Conservation (phyloP, 192 early-diverging fungal genomes). For the Haplosporangium gracile region DNA sequence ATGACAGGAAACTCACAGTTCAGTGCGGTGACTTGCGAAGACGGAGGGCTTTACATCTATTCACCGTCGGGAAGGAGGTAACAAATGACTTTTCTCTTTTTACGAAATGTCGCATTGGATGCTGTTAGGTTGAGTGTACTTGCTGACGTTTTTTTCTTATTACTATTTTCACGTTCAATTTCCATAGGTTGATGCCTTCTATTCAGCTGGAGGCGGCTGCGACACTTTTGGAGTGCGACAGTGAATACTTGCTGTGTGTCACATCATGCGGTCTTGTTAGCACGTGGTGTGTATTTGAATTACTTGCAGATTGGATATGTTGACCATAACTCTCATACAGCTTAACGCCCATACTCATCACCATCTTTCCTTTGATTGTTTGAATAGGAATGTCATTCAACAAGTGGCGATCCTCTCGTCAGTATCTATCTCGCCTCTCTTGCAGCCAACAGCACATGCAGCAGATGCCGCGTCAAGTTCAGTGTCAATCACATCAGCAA, state of each 20-base stretch:
- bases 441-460: constrained; percentile 59
- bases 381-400: constrained; percentile 71
- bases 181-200: constrained; percentile 73
- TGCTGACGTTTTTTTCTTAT: constrained; percentile 1
- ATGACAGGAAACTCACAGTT: constrained; percentile 72
- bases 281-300: constrained; percentile 68
- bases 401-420: constrained; percentile 64
- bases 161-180: not conserved
- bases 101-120: not conserved
- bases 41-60: constrained; percentile 75
- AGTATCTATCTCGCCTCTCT: constrained; percentile 75
- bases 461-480: constrained; percentile 44
- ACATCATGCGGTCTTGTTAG: constrained; percentile 72
- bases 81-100: not conserved
- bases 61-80: constrained; percentile 78
- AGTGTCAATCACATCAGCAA: constrained; percentile 66
- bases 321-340: not conserved
- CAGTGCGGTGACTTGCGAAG: constrained; percentile 72
- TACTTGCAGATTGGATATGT: not conserved
- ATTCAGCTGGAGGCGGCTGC: constrained; percentile 73
- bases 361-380: not conserved
- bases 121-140: not conserved
- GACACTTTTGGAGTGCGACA: constrained; percentile 68
- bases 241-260: constrained; percentile 74
- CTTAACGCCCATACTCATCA: not conserved